Evolutionary conservation across 192 early-diverging fungal genomes (phyloP).

Genomic region (Coemansia sp.): DNA sequence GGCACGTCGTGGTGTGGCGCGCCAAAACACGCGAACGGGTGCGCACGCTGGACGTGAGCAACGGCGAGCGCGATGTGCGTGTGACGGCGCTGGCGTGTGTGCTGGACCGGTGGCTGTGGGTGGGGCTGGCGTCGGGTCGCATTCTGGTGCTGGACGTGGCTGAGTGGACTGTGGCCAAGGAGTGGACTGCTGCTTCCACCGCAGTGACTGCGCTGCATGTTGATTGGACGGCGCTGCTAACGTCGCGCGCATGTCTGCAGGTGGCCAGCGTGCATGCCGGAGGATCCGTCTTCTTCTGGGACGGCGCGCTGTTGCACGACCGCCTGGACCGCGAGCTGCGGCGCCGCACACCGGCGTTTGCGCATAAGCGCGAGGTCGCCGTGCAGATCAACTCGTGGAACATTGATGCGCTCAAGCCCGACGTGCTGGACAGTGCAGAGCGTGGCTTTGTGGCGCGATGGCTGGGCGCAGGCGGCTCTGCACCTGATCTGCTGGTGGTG

Average conservation of each 20-base stretch:
- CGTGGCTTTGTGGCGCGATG: conserved; percentile 33
- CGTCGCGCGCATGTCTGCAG: conserved; percentile 34
- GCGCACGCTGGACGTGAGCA: conserved; percentile 49
- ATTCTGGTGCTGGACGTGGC: conserved; percentile 36
- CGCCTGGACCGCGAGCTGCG: conserved; percentile 61
- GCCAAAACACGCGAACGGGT: conserved; percentile 31
- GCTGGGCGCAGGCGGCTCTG: conserved; percentile 47
- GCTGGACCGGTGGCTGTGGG: conserved; percentile 45
- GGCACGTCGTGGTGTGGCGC: conserved; percentile 42
- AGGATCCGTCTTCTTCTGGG: conserved; percentile 53
- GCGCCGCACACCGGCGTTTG: conserved; percentile 61
- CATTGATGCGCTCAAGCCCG: conserved; percentile 87
- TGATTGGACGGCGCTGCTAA: conserved; percentile 47
- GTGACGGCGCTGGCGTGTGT: conserved; percentile 45
- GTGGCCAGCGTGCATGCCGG: conserved; percentile 44
- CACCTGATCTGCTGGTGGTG: conserved; percentile 82
- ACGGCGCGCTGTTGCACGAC: conserved; percentile 39
- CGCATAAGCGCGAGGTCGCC: conserved; percentile 62
- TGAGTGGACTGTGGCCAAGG: conserved; percentile 45
- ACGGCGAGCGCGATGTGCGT: conserved; percentile 27
- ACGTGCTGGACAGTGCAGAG: conserved; percentile 61
- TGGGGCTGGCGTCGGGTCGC: conserved; percentile 39
- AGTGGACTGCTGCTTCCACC: conserved; percentile 36
- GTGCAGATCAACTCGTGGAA: conserved; percentile 92
- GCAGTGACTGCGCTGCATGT: conserved; percentile 29